Base-by-base conservation (phyloP, 139 green algal species). In the Tetraselmis chui region DNA sequence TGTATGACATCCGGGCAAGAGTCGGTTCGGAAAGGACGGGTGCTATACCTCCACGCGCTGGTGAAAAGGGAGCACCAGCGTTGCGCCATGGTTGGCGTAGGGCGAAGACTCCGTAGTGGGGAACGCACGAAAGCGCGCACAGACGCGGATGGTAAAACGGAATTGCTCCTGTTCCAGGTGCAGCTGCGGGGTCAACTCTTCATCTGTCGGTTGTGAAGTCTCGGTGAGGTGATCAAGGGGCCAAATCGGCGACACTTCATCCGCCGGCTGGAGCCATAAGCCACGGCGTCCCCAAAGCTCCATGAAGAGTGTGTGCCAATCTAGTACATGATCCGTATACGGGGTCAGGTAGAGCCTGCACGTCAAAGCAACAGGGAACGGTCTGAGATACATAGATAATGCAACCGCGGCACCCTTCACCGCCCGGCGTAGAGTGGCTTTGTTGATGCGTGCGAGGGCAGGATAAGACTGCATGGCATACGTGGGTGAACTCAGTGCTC, bases 21-120 rank as follows among this genome's bases (percentile, higher is more conserved):
- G 18, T 5, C 11, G 45, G 45, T 5, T 5, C 11, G 45, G 45
- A 18, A 18, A 18, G 45, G 45, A 18, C 11, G 45, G 45, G 45
- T 5, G 45, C 11, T 18, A 18, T 67, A 18, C 45, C 45, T 67
- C 45, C 45, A 67, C 5, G 45, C 45, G n/a, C 29, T 80, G 77
- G 77, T 80, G 77, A 2, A 80, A 58, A 5, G 77, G 77, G 5
- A 80, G 31, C 27, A 80, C 77, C 31, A 80, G 28, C 28, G 23
- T 30, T 31, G 77, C 77, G 2, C 23, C 28, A 23, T 79, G 2
- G 75, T 23, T 2, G 18, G 18, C 75, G 5, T 11, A 11, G 5
- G 28, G 18, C 28, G 75, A 23, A 11, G 2, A 11, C 5, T 30
- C 28, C 28, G 28, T 23, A 32, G 22, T 31, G 77, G 29, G 24